Conservation (phyloP, 306 rosid species). For the Quercus robur region DNA sequence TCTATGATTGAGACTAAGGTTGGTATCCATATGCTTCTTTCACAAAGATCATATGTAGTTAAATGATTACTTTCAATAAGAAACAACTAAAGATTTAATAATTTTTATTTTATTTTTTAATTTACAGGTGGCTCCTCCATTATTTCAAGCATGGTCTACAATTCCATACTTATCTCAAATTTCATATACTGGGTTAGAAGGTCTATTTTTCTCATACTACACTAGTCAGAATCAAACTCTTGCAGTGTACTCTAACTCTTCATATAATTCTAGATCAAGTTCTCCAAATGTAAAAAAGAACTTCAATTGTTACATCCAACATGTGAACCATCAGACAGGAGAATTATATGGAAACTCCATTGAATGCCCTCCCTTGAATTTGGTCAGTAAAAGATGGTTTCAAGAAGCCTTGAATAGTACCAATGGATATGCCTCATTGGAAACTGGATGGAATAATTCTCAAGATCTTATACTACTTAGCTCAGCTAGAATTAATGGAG, state of each 20-base stretch:
- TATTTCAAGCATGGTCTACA: conserved; percentile 43
- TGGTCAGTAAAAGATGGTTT: conserved; percentile 27
- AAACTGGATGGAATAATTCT: conserved; percentile 30
- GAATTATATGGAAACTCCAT: conserved; percentile 34
- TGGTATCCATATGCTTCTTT: background rate
- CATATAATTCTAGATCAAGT: conserved; percentile 2
- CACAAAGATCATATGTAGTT: background rate
- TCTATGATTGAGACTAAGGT: conserved; percentile 16
- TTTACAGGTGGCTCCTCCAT: conserved; percentile 45
- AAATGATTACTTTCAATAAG: background rate
- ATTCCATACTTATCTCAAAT: conserved; percentile 45
- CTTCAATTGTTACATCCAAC: conserved; percentile 26
- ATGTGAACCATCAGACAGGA: conserved; percentile 37
- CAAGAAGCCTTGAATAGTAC: conserved; percentile 17
- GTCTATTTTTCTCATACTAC: conserved; percentile 45
- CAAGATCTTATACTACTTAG: conserved; percentile 27
- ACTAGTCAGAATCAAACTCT: conserved; percentile 24
- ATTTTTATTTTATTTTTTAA: background rate
- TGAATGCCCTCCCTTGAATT: conserved; percentile 5
- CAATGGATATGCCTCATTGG: conserved; percentile 31
- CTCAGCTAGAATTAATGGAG: conserved; percentile 32
- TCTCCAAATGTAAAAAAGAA: background rate
- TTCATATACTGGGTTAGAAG: conserved; percentile 46
- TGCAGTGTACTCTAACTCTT: conserved; percentile 50
- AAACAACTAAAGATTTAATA: background rate